phyloP scores from a whole-genome alignment of 2,329 filamentous ascomycete genomes.

The Proliferodiscus dingleyae region DNA sequence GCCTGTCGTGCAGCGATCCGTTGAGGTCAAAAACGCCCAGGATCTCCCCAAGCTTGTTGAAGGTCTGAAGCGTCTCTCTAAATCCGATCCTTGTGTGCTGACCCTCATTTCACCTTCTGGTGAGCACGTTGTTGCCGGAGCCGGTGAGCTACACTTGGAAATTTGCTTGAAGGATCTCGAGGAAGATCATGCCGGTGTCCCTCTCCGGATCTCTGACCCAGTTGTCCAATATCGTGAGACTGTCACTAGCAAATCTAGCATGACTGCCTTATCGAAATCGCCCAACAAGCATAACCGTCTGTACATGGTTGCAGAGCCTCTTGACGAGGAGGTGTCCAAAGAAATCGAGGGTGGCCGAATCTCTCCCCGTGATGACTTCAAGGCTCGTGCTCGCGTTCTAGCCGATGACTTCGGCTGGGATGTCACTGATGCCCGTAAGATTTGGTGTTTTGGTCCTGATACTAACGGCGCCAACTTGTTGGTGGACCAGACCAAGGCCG shows the following conservation, averaged over 20 bases:
- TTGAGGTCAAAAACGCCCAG: slow-evolving; percentile 99
- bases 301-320: slow-evolving; percentile 87
- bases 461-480: slow-evolving; percentile 97
- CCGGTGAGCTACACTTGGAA: slow-evolving; percentile 98
- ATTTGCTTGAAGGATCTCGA: slow-evolving; percentile 99
- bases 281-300: slow-evolving; percentile 99
- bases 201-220: slow-evolving; percentile 94
- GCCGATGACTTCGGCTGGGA: slow-evolving; percentile 99
- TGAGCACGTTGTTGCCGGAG: slow-evolving; percentile 98
- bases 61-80: slow-evolving; percentile 99
- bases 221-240: slow-evolving; percentile 99
- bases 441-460: slow-evolving; percentile 99
- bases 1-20: slow-evolving; percentile 95
- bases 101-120: slow-evolving; percentile 84
- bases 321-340: slow-evolving; percentile 84
- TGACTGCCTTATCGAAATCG: slow-evolving; percentile 97
- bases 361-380: slow-evolving; percentile 95
- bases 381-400: slow-evolving; percentile 90
- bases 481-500: slow-evolving; percentile 99
- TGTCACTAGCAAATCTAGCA: slow-evolving; percentile 77
- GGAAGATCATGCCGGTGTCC: slow-evolving; percentile 98
- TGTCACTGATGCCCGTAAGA: slow-evolving; percentile 99
- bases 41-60: slow-evolving; percentile 99
- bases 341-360: slow-evolving; percentile 93
- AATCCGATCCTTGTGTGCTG: slow-evolving; percentile 98